Evolutionary conservation across 2,329 filamentous ascomycete genomes (phyloP).

Genomic region (Penicillium sp.): DNA sequence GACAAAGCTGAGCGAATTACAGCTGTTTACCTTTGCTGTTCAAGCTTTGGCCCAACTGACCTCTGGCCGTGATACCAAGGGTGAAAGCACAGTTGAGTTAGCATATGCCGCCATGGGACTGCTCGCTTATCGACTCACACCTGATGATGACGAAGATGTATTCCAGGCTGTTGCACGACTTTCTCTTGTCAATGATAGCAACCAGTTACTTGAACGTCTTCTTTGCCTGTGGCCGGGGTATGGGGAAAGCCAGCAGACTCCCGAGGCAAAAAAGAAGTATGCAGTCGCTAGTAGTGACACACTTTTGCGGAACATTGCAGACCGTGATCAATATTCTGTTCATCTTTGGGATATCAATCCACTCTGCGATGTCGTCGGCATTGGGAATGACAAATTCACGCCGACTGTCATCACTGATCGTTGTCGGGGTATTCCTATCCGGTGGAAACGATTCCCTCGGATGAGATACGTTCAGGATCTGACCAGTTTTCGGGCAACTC

Average conservation of each 20-base stretch:
- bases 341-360: conserved; percentile 40
- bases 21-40: conserved; percentile 21
- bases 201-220: conserved; percentile 37
- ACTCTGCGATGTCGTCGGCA: conserved; percentile 35
- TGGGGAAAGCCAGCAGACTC: background rate
- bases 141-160: conserved; percentile 25
- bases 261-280: background rate
- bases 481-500: conserved; percentile 9
- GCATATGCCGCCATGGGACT: conserved; percentile 21
- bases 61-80: conserved; percentile 5
- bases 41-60: conserved; percentile 14
- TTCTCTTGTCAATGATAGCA: conserved; percentile 37
- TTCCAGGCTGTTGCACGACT: conserved; percentile 38
- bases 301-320: conserved; percentile 22
- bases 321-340: conserved; percentile 30
- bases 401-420: conserved; percentile 33
- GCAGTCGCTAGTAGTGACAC: conserved; percentile 9
- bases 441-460: conserved; percentile 36
- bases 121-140: conserved; percentile 28
- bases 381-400: conserved; percentile 32
- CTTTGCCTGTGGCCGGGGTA: conserved; percentile 20
- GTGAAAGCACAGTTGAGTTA: conserved; percentile 10
- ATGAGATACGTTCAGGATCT: conserved; percentile 22
- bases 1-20: conserved; percentile 16
- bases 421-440: conserved; percentile 35